Evolutionary conservation across 495 filamentous ascomycete species (phyloP).

Genomic region (Podospora fimiseda): DNA sequence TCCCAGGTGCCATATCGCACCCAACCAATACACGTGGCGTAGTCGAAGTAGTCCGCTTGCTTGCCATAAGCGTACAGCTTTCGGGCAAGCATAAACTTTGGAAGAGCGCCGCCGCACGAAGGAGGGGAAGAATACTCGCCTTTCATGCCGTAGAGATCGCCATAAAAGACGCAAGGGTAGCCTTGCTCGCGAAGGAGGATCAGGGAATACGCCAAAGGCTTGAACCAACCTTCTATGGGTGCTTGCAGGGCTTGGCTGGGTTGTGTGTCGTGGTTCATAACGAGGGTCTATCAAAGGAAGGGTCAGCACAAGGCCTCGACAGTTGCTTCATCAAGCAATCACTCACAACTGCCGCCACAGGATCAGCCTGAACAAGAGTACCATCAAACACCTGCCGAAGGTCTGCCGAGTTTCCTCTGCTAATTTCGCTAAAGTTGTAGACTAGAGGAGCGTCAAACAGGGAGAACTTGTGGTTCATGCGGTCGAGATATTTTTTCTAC

Average conservation of each 20-base stretch:
- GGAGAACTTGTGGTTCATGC: constrained; percentile 50
- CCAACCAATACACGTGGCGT: constrained; percentile 62
- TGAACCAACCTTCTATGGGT: constrained; percentile 50
- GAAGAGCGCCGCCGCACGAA: constrained; percentile 53
- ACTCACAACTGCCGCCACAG: constrained; percentile 56
- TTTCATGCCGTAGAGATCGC: constrained; percentile 66
- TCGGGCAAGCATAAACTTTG: constrained; percentile 55
- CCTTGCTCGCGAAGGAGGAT: constrained; percentile 61
- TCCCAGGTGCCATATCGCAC: constrained; percentile 54
- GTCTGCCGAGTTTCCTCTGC: constrained; percentile 46
- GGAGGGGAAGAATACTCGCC: constrained; percentile 46
- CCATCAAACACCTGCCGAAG: constrained; percentile 55
- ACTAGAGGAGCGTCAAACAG: constrained; percentile 65
- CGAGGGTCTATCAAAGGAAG: constrained; percentile 33
- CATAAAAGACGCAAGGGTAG: constrained; percentile 68
- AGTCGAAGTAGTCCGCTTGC: constrained; percentile 64
- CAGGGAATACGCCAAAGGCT: constrained; percentile 53
- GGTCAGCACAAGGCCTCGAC: no score
- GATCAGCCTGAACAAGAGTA: constrained; percentile 51
- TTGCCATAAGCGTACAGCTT: constrained; percentile 64
- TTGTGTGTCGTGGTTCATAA: constrained; percentile 55
- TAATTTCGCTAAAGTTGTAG: constrained; percentile 55
- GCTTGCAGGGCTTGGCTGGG: constrained; percentile 54
- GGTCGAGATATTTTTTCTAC: constrained; percentile 46
- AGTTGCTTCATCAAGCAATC: no score